Evolutionary conservation across 345 rosid genomes (phyloP).

Genomic region (Camelina sativa): DNA sequence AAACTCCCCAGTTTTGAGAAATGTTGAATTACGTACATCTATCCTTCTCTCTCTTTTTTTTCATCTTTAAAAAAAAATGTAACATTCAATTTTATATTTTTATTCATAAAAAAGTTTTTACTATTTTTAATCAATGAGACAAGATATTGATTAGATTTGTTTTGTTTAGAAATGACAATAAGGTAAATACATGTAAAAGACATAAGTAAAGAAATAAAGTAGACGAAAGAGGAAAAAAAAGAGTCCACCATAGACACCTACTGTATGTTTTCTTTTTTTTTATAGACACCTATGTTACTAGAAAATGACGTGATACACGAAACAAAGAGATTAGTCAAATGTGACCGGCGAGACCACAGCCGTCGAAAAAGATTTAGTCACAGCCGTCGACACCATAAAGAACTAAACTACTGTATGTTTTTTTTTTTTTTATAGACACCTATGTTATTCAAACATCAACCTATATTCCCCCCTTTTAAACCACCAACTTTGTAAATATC

Average conservation of each 20-base stretch:
- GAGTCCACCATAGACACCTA: background rate
- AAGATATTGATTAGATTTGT: background rate
- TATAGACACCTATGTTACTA: too few relatives aligned
- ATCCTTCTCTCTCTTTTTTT: background rate
- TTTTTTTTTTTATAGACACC: too few relatives aligned
- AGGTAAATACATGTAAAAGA: background rate
- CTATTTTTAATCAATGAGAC: background rate
- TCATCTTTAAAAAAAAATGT: background rate
- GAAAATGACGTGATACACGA: background rate
- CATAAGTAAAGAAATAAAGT: background rate
- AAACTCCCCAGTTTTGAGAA: background rate
- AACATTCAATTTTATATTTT: background rate
- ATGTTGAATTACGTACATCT: too few relatives aligned
- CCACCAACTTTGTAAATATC: background rate
- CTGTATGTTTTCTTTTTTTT: too few relatives aligned
- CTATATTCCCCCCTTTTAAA: background rate
- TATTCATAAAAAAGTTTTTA: background rate
- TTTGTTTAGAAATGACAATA: background rate
- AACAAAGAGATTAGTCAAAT: background rate
- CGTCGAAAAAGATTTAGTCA: background rate
- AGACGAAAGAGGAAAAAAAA: background rate
- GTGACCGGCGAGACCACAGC: background rate
- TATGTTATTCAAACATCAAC: background rate
- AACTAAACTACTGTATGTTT: too few relatives aligned
- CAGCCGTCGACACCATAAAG: too few relatives aligned